Conservation (phyloP, 805 yeast genomes). For the Candida lessepsii region DNA sequence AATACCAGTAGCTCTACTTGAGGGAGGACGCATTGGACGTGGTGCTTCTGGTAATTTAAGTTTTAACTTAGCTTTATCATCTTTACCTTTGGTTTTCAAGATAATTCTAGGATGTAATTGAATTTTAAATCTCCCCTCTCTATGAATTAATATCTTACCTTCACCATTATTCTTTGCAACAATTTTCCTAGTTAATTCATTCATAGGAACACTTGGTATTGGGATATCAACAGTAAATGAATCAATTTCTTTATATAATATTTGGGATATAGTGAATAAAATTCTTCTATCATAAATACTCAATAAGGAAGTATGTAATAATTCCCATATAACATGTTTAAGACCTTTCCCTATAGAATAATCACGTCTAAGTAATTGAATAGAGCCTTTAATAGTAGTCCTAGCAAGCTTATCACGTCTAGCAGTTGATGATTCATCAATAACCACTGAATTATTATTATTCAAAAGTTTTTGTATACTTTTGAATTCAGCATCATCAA, state of each 20-base stretch:
- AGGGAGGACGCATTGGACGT: slow-evolving; percentile 7
- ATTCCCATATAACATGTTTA: slow-evolving; percentile 61
- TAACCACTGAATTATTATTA: slow-evolving; percentile 29
- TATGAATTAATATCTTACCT: slow-evolving; percentile 56
- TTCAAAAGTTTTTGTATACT: slow-evolving; percentile 29
- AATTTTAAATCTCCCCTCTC: slow-evolving; percentile 58
- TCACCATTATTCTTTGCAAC: slow-evolving; percentile 55
- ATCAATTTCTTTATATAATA: slow-evolving; percentile 63
- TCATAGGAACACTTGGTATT: slow-evolving; percentile 57
- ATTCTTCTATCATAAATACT: slow-evolving; percentile 59
- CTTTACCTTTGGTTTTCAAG: slow-evolving; percentile 9
- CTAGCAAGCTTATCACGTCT: slow-evolving; percentile 69
- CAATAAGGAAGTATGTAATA: slow-evolving; percentile 59
- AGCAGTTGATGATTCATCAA: slow-evolving; percentile 46
- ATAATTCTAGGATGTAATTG: slow-evolving; percentile 38
- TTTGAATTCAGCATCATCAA: slow-evolving; percentile 66
- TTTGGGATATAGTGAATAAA: slow-evolving; percentile 61
- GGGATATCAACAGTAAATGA: slow-evolving; percentile 60
- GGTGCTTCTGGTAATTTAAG: slow-evolving; percentile 8
- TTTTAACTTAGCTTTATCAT: slow-evolving; percentile 15
- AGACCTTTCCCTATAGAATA: slow-evolving; percentile 58
- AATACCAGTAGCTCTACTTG: slow-evolving; percentile 5
- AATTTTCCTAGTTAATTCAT: slow-evolving; percentile 51
- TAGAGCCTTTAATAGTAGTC: slow-evolving; percentile 61
- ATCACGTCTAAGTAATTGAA: slow-evolving; percentile 61